phyloP scores from a whole-genome alignment of 2,329 filamentous ascomycete species.

The Rugonectria rugulosa region DNA sequence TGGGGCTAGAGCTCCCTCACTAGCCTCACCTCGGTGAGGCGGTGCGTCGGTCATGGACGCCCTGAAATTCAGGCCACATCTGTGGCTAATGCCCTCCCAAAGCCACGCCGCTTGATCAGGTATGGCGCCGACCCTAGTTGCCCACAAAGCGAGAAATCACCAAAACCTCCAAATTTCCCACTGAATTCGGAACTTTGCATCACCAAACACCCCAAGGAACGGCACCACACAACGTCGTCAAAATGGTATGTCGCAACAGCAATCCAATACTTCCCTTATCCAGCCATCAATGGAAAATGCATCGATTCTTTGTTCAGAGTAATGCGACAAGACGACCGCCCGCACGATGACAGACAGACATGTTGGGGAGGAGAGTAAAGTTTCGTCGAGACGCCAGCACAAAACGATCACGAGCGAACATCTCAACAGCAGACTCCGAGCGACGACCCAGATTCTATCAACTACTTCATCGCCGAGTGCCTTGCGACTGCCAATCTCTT shows the following conservation, averaged over 20 bases:
- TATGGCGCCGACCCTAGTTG: constrained; percentile 48
- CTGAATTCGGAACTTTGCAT: constrained; percentile 49
- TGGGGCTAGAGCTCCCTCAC: constrained; percentile 30
- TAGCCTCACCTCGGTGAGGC: constrained; percentile 36
- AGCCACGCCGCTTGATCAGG: constrained; percentile 44
- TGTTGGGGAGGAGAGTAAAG: constrained; percentile 36
- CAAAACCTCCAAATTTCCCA: constrained; percentile 52
- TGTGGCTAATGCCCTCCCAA: constrained; percentile 36
- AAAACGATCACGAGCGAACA: constrained; percentile 28
- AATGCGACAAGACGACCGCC: constrained; percentile 36
- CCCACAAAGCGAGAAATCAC: constrained; percentile 56
- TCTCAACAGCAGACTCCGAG: too few relatives aligned
- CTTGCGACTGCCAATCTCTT: constrained; percentile 4
- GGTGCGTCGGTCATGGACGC: constrained; percentile 26
- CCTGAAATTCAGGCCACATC: constrained; percentile 33
- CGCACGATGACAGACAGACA: constrained; percentile 43
- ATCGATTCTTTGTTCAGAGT: constrained; percentile 18
- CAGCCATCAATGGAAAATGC: constrained; percentile 17
- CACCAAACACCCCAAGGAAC: constrained; percentile 51
- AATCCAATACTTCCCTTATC: constrained; percentile 26
- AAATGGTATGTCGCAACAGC: constrained; percentile 53
- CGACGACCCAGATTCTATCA: constrained; percentile 26
- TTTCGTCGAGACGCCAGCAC: constrained; percentile 30
- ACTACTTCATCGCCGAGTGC: constrained; percentile 7
- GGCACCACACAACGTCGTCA: constrained; percentile 56